Evolutionary conservation across 495 filamentous ascomycete species (phyloP), one percentile per base, ranked within the genome.

Genomic region (Rusavskia elegans): DNA sequence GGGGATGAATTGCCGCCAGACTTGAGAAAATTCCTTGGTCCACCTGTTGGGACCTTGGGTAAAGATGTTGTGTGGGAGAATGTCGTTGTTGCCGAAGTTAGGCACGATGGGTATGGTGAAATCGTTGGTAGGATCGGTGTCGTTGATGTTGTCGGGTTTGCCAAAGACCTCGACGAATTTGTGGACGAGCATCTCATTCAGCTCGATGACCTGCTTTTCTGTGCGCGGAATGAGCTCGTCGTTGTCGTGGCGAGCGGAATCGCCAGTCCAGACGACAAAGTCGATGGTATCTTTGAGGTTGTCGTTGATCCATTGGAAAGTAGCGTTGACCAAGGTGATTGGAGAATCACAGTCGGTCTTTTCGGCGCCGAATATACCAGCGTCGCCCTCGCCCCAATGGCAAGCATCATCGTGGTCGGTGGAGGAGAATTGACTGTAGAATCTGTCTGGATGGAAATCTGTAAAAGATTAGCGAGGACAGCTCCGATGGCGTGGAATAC

Each of bases 201-300:
- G 72, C 38, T 77, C 64, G 3, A 89, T 62, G 14, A 99, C 81
- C 63, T 97, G 83, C 11, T 73, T 66, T 38, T 77, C 68, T 17
- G 71, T 83, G 48, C 92, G 83, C 17, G 92, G 92, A 17, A 85
- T 77, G 38, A 76, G 63, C 62, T 89, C 88, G 61, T 98, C 92
- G 66, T 83, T 94, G 65, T 96, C 92, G 64, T 98, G 92, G 54
- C 93, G 80, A 30, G 87, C 90, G 20, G 87, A 94, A 64, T 99
- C 92, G 51, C 92, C 92, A 0, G 93, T 97, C 93, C 93, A 99
- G 49, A 99, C 71, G 38, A 97, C 83, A 62, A 99, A 99, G 66
- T 99, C 92, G 49, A 99, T 75, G 11, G 80, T 64, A 67, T 87
- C 86, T 61, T 79, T 84, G 36, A 99, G 60, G 57, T 95, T 83